Conservation (phyloP, 305 asterid species). For the Fraxinus sp. region DNA sequence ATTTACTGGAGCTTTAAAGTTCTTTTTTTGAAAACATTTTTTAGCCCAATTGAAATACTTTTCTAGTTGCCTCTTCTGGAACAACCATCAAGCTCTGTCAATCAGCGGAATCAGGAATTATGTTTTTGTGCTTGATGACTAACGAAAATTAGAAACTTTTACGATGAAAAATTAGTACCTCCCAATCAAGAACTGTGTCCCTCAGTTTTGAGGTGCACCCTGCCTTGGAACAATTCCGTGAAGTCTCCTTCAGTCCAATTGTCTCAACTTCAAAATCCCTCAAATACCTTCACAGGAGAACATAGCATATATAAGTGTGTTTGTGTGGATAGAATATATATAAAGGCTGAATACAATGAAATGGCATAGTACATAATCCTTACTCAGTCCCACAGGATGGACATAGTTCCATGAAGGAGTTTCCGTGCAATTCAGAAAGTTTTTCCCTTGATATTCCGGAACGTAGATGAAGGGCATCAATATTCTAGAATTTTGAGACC, state of each 20-base stretch:
- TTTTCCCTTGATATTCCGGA: conserved; percentile 90
- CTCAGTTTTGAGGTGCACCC: conserved; percentile 75
- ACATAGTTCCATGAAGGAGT: conserved; percentile 86
- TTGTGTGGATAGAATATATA: background rate
- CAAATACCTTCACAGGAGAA: conserved; percentile 56
- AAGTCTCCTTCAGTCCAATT: conserved; percentile 81
- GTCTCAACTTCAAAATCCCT: conserved; percentile 95
- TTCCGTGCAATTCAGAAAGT: conserved; percentile 87
- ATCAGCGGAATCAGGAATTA: conserved; percentile 7
- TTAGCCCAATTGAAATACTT: conserved; percentile 9
- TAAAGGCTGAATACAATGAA: conserved; percentile 6
- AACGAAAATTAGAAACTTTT: conserved; percentile 2
- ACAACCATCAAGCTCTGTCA: background rate
- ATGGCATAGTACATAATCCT: conserved; percentile 30
- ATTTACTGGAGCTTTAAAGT: background rate
- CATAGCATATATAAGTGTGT: conserved; percentile 16
- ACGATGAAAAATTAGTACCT: conserved; percentile 46
- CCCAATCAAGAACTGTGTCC: conserved; percentile 98
- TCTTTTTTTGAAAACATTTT: background rate
- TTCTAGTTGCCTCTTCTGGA: conserved; percentile 2
- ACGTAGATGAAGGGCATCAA: conserved; percentile 92
- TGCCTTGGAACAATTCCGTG: conserved; percentile 65
- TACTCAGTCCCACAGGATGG: conserved; percentile 87
- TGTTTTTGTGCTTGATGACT: conserved; percentile 9
- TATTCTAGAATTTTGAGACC: conserved; percentile 57